Evolutionary conservation across 495 filamentous ascomycete species (phyloP), one percentile per base, ranked within the genome.

Genomic region (Tuber umbilicatum): DNA sequence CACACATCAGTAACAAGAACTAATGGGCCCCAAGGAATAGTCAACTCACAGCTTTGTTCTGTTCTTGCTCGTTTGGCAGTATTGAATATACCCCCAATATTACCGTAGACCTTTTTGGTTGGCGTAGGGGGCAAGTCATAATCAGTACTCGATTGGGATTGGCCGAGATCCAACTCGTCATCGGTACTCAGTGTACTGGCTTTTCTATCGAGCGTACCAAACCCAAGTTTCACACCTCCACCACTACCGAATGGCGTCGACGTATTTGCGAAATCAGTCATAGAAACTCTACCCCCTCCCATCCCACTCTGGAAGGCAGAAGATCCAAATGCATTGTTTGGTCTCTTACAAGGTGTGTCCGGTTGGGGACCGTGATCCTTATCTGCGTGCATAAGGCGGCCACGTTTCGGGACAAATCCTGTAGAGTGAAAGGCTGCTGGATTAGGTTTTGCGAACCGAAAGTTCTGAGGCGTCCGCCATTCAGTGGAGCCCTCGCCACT

Each of bases 321-420:
- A 88, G 70, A 89, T 84, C 83, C 92, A 89, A 72, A 90, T 90
- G 68, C 86, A 85, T 40, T 75, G 64, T 69, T 73, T 60, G 78
- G 88, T 88, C 79, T 93, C 90, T 98, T 99, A 84, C 95, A 98
- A 12, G 95, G 95, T 23, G 95, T 99, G 81, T 98, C 95, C 0
- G 96, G 95, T 70, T 85, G 85, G 42, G 85, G 84, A 19, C 88
- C 85, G 67, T 86, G 84, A 83, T 88, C 84, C 84, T 90, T 82
- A 85, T 92, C 86, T 80, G 85, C 85, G 73, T 89, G 86, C 60
- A 86, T 86, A 81, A 88, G 87, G 17, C 81, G 75, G 12, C 81
- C 81, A n/a, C 81, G 89, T 85, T 98, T 98, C 7, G 95, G 97
- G 45, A 98, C 91, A 68, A 99, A 85, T 41, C 95, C 95, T 7